Evolutionary conservation across 805 yeast genomes (phyloP), one percentile per base, ranked within the genome.

Genomic region (Yamadazyma sp.): DNA sequence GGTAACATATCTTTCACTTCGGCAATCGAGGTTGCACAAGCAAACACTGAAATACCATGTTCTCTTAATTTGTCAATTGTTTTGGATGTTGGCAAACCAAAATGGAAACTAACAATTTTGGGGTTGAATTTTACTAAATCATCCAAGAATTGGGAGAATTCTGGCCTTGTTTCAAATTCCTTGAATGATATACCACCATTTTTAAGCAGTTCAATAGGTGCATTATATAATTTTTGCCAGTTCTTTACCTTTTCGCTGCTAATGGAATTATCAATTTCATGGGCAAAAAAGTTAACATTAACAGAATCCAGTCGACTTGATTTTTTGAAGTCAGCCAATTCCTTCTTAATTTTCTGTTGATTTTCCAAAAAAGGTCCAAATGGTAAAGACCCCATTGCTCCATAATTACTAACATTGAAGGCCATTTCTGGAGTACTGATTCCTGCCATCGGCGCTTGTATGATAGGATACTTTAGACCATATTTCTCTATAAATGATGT

Each of bases 391-490:
- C 80, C 82, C n/a, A 77, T 33, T 1, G 70, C 78, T 0, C 82
- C 82, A 6, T 46, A 43, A 7, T 53, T 51, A 3, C 66, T 50
- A 1, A 72, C 65, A 1, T 58, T 59, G 1, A 70, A 61, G 1
- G 78, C 78, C 38, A 76, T 45, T 20, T 54, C 50, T 1, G 65
- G 55, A 1, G 75, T 72, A 10, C 73, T 58, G 2, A 74, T 64
- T 1, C 81, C 80, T 1, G 82, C 80, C 82, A 77, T 76, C 14
- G 82, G 82, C 0, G 82, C 66, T 47, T 75, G 80, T 23, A 77
- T 54, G 3, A 77, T 55, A 3, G 77, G 79, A 35, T 49, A 50
- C 28, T 47, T 56, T n/a, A 66, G 38, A 4, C 60, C 65, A 15
- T 68, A 44, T 14, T 35, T 31, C 17, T 48, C 33, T 3, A 37